Evolutionary conservation across 805 yeast genomes (phyloP), one percentile per base, ranked within the genome.

Genomic region (Hanseniaspora jakobsenii): DNA sequence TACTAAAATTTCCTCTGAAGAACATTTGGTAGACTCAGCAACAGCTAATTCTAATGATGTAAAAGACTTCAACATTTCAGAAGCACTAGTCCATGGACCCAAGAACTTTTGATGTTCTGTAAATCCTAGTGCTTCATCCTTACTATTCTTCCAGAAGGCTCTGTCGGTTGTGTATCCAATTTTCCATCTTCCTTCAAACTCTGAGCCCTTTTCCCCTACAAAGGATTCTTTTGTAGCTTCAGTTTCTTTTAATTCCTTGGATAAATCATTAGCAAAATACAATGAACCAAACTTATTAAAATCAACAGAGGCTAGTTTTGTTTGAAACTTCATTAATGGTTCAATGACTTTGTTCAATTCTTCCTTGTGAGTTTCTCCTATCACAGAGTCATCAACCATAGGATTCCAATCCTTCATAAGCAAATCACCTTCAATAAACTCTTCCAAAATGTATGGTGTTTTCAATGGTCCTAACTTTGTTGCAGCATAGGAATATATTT

Each of bases 321-420:
- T 66, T 53, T 78, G 77, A 55, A 81, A 69, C 39, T 80, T 82
- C 27, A 83, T 74, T 44, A 86, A 64, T 32, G 93, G 89, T 43
- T 73, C 72, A 53, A 91, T 72, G 8, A 80, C 89, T 31, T 66
- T 60, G 50, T 71, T 67, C 50, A 81, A 62, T 37, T 71, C 66
- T 13, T 64, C 70, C 38, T 70, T 70, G 22, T 73, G 66, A 17
- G 64, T 60, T 19, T 69, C 69, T 32, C 72, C 70, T 22, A 58
- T 56, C 29, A 66, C 63, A 43, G 71, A 67, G 49, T 81, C 84
- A 23, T 68, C 66, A 17, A 72, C 66, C 59, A 83, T 71, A 14
- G 98, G 97, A 51, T 82, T 75, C 98, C 98, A 89, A 50, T 75
- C 66, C 53, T 75, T 81, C 95, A 91, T 89, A 52, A 89, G 66